Evolutionary conservation across 169 alveolate species (phyloP).

Genomic region (Cryptosporidium ubiquitum): DNA sequence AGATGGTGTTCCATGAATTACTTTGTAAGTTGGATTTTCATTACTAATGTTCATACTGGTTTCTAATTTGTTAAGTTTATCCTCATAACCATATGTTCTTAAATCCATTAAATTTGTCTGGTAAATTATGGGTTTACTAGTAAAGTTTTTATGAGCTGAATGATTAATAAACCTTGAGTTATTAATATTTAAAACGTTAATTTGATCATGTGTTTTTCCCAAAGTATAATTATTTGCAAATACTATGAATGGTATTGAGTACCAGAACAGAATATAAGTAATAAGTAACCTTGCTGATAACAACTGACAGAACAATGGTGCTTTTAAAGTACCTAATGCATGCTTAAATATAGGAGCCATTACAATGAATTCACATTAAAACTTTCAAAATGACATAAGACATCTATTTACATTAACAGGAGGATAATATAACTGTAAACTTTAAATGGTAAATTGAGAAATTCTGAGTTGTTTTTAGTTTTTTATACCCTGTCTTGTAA

Average conservation of each 20-base stretch:
- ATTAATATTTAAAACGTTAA: not conserved
- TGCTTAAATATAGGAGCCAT: not conserved
- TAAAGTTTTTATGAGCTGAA: not conserved
- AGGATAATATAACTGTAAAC: not conserved
- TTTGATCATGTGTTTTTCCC: not conserved
- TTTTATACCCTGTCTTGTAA: too few species aligned
- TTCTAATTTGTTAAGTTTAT: not conserved
- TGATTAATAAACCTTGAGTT: not conserved
- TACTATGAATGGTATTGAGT: slow-evolving; percentile 1
- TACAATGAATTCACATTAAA: not conserved
- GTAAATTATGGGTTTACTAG: not conserved
- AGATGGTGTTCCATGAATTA: not conserved
- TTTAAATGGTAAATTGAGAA: too few species aligned
- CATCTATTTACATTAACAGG: not conserved
- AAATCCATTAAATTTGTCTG: not conserved
- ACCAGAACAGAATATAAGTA: slow-evolving; percentile 35
- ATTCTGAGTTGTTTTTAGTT: too few species aligned
- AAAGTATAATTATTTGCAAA: not conserved
- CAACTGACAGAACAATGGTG: not conserved
- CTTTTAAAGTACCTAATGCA: slow-evolving; percentile 5
- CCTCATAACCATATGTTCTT: not conserved
- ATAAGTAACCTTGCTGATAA: not conserved
- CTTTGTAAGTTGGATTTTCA: not conserved
- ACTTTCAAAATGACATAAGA: not conserved
- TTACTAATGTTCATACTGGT: not conserved